phyloP scores from a whole-genome alignment of 768 basidiomycete genomes.

The Ramaria rubella region DNA sequence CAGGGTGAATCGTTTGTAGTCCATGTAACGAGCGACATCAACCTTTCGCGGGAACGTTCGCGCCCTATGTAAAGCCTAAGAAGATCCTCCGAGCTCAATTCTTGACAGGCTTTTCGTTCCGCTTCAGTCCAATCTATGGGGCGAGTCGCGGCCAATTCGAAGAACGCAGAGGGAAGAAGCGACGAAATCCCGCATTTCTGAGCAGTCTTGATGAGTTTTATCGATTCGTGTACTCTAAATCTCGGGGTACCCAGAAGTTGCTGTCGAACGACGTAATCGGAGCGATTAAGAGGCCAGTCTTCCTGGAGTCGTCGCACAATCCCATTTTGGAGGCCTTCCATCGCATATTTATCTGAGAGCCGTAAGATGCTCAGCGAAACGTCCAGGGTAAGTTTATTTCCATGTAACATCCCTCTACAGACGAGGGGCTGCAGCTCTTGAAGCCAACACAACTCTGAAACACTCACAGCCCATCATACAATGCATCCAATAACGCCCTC shows the following conservation, averaged over 20 bases:
- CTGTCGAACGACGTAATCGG: background rate
- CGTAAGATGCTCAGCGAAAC: background rate
- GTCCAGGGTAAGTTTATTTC: background rate
- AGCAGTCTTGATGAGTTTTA: background rate
- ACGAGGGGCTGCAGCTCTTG: background rate
- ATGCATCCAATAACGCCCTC: background rate
- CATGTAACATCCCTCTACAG: background rate
- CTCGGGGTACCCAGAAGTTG: background rate
- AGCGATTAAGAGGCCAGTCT: background rate
- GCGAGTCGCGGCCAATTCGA: background rate
- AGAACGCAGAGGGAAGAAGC: conserved; percentile 3
- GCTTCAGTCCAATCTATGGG: background rate
- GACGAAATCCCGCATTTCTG: background rate
- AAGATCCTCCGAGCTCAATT: background rate
- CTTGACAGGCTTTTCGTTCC: background rate
- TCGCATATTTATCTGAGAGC: background rate
- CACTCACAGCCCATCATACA: conserved; percentile 4
- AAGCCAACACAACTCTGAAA: too few relatives aligned
- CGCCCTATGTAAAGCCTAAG: background rate
- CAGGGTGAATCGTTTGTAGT: background rate
- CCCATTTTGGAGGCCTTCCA: background rate
- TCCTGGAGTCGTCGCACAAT: background rate
- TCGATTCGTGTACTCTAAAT: background rate
- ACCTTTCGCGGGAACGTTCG: background rate
- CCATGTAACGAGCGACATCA: background rate